phyloP scores from a whole-genome alignment of 495 filamentous ascomycete genomes.

The Podospora conica region DNA sequence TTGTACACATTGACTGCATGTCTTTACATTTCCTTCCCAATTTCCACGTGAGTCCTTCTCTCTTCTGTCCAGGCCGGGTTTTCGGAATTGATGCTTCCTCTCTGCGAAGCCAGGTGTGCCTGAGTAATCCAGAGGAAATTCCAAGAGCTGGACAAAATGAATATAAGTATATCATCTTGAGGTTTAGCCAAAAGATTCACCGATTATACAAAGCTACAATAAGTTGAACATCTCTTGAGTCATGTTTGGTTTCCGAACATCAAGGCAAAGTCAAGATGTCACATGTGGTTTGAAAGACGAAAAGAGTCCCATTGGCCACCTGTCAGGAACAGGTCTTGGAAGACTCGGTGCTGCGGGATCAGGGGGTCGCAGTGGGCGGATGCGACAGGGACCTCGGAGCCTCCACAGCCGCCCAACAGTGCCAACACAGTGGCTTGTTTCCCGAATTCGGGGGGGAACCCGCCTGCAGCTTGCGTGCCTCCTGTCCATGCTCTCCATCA shows the following conservation, averaged over 20 bases:
- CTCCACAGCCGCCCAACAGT: constrained; percentile 4
- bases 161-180: too few species aligned
- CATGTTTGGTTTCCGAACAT: too few species aligned
- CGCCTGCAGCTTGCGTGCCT: too few species aligned
- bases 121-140: too few species aligned
- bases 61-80: neutral
- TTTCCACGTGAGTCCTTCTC: too few species aligned
- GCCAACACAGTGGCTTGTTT: constrained; percentile 9
- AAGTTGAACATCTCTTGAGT: too few species aligned
- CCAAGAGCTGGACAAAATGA: too few species aligned
- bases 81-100: neutral
- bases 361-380: neutral
- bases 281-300: neutral
- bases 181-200: too few species aligned
- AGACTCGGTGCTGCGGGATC: neutral
- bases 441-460: neutral
- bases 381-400: neutral
- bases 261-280: too few species aligned
- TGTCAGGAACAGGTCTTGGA: neutral
- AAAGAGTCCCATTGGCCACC: neutral
- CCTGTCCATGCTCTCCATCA: too few species aligned
- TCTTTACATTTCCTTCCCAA: too few species aligned
- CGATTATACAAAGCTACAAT: too few species aligned
- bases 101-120: neutral
- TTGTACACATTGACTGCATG: neutral